These are phyloP conservation scores for Platanus orientalis DNA, from an alignment of 164 flowering plant species.

Conservation along the genomic window DNA sequence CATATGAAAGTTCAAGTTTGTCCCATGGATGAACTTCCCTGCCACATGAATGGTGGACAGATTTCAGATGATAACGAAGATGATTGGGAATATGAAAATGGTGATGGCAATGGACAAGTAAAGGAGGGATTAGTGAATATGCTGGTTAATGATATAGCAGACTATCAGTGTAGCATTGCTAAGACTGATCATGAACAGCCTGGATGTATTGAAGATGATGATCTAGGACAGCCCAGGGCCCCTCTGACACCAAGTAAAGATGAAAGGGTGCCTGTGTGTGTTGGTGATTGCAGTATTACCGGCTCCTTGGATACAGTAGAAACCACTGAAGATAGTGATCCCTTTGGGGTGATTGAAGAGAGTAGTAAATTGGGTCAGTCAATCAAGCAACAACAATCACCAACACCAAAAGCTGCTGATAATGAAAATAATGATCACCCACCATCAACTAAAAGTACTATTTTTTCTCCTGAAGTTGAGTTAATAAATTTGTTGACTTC, in stretches of 20 bases:
- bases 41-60: constrained; percentile 31
- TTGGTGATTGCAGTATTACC: constrained; percentile 2
- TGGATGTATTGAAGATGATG: constrained; percentile 12
- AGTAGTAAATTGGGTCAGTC: background rate
- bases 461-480: constrained; percentile 31
- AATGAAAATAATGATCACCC: constrained; percentile 10
- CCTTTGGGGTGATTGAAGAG: background rate
- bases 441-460: background rate
- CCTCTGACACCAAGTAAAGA: background rate
- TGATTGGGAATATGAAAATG: background rate
- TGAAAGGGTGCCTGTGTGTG: constrained; percentile 3
- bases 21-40: constrained; percentile 79
- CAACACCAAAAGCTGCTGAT: constrained; percentile 6
- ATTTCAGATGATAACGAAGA: constrained; percentile 11
- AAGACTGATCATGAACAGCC: constrained; percentile 5
- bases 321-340: constrained; percentile 6
- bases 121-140: constrained; percentile 4
- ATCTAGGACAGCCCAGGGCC: background rate
- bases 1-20: constrained; percentile 61
- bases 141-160: background rate
- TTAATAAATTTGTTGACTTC: constrained; percentile 60
- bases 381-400: constrained; percentile 3
- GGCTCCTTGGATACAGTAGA: background rate
- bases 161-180: constrained; percentile 1
- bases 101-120: background rate